Evolutionary conservation across 2,329 filamentous ascomycete genomes (phyloP).

Genomic region (Pseudopithomyces maydicus): DNA sequence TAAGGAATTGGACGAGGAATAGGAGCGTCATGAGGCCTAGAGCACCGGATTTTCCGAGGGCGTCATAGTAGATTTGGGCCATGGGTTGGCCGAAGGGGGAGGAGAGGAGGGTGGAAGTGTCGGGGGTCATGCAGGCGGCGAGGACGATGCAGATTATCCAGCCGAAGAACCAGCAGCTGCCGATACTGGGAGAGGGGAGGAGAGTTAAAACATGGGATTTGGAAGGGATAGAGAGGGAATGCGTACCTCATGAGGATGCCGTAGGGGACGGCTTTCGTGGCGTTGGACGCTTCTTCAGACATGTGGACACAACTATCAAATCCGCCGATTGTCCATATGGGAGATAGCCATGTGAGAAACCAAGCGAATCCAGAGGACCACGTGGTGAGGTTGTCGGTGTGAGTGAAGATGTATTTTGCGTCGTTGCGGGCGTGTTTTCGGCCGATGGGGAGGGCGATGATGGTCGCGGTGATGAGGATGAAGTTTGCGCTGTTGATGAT

Average conservation of each 20-base stretch:
- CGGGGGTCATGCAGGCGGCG: slow-evolving; percentile 60
- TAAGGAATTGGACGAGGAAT: slow-evolving; percentile 66
- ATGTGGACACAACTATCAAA: slow-evolving; percentile 51
- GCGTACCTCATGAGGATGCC: slow-evolving; percentile 58
- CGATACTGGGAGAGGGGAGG: slow-evolving; percentile 3
- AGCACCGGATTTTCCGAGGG: slow-evolving; percentile 63
- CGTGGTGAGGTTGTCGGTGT: slow-evolving; percentile 62
- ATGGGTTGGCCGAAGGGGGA: slow-evolving; percentile 64
- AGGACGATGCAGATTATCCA: slow-evolving; percentile 64
- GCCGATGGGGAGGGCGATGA: slow-evolving; percentile 49
- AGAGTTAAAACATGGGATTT: background rate
- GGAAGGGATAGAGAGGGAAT: background rate
- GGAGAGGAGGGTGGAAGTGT: slow-evolving; percentile 55
- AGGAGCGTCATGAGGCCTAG: slow-evolving; percentile 64
- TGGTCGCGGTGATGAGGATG: slow-evolving; percentile 60
- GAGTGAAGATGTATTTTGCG: slow-evolving; percentile 58
- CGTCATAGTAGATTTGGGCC: slow-evolving; percentile 66
- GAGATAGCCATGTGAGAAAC: slow-evolving; percentile 64
- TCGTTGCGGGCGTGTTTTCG: slow-evolving; percentile 25
- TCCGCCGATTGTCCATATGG: slow-evolving; percentile 63
- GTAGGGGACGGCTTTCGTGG: slow-evolving; percentile 62
- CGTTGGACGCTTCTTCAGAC: slow-evolving; percentile 66
- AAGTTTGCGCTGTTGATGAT: slow-evolving; percentile 52
- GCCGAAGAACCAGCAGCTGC: slow-evolving; percentile 60
- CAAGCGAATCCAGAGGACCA: slow-evolving; percentile 59